Evolutionary conservation across 164 flowering plant genomes (phyloP).

Genomic region (Liquidambar formosana): DNA sequence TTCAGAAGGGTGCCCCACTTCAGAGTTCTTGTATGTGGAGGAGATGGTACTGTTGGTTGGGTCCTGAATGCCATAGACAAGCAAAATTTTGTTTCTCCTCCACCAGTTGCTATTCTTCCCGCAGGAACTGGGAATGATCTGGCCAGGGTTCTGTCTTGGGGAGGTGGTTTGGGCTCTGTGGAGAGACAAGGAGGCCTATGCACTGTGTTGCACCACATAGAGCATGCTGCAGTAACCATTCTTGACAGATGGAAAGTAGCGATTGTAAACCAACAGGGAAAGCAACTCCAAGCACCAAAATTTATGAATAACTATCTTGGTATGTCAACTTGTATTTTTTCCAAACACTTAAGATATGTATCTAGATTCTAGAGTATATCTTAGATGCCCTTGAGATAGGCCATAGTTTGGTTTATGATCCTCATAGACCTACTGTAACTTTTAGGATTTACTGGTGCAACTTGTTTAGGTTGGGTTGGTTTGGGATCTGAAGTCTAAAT

Average conservation of each 20-base stretch:
- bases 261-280: conserved; percentile 60
- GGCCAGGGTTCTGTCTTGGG: conserved; percentile 95
- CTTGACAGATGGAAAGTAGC: conserved; percentile 95
- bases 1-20: conserved; percentile 92
- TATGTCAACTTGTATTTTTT: conserved; percentile 25
- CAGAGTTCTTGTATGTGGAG: conserved; percentile 95
- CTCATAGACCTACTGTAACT: background rate
- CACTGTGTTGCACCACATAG: conserved; percentile 78
- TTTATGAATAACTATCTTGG: conserved; percentile 97
- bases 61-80: conserved; percentile 91
- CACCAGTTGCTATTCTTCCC: conserved; percentile 98
- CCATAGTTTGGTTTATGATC: background rate
- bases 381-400: background rate
- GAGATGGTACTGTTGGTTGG: conserved; percentile 99
- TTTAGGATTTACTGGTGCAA: background rate
- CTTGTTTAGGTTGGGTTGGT: background rate
- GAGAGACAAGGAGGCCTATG: conserved; percentile 97
- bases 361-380: background rate
- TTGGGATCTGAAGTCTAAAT: background rate
- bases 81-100: conserved; percentile 96
- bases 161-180: conserved; percentile 92
- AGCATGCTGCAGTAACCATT: conserved; percentile 95
- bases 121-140: conserved; percentile 99
- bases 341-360: background rate
- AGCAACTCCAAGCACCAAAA: conserved; percentile 60